A percentile compares a stretch with the other conserved stretches of the same genome.
phyloP scores from a whole-genome alignment of 176 grass and related monocot species.

The Oryza longistaminata region DNA sequence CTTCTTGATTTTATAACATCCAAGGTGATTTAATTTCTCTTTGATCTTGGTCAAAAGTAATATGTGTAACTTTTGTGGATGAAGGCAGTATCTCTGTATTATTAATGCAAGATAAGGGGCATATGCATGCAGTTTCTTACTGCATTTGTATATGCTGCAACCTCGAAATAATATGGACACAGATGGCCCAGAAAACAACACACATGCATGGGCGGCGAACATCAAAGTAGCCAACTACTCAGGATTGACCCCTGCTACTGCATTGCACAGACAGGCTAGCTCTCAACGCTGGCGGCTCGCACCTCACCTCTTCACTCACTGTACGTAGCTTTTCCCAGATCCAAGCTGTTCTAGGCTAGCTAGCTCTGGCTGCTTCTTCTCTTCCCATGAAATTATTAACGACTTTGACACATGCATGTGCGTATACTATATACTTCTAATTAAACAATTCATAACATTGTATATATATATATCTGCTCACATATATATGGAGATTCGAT shows the following conservation, averaged over 20 bases:
- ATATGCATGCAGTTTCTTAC: background rate
- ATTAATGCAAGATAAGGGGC: background rate
- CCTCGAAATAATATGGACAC: background rate
- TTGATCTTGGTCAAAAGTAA: too few relatives aligned
- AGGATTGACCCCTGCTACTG: background rate
- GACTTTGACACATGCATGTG: background rate
- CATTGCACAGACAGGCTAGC: background rate
- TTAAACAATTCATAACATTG: background rate
- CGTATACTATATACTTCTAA: background rate
- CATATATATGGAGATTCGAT: background rate
- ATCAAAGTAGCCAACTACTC: background rate
- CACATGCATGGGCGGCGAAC: background rate
- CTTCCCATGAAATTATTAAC: background rate
- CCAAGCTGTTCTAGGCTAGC: background rate
- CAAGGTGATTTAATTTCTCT: too few relatives aligned
- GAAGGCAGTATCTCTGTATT: background rate
- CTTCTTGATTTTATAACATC: too few relatives aligned
- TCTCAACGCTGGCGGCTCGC: background rate
- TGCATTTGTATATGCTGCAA: background rate
- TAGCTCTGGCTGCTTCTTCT: background rate
- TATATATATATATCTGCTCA: background rate
- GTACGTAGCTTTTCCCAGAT: background rate
- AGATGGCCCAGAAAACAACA: background rate
- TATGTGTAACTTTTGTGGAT: too few relatives aligned
- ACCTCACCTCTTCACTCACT: background rate